Base-by-base conservation (phyloP, 2,329 filamentous ascomycete genomes). In the Botrytis aclada region DNA sequence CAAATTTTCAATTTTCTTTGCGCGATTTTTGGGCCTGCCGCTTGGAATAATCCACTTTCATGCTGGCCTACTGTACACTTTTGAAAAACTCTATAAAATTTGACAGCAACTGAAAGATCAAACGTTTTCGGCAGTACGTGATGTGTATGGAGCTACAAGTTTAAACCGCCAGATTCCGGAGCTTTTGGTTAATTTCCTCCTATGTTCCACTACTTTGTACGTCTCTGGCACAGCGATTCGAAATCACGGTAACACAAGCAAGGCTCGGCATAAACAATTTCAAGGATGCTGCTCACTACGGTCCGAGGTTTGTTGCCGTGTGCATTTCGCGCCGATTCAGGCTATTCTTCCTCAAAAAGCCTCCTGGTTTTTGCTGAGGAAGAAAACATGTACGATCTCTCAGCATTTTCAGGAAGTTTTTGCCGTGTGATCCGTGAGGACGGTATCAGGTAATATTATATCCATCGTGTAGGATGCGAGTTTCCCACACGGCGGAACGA, bases 171-270 rank as follows among this genome's bases (percentile, higher is more conserved):
- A 70, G 67, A 62, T 62, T 37, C 65, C 47, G 65, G 65, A 43
- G 22, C 20, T 56, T 67, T 63, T 64, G 34, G 56, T 45, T 47
- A 51, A 45, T 64, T 32, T 47, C 69, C 58, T 47, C 69, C 69
- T 54, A 70, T 62, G 69, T 70, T 64, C 43, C 69, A 70, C 69
- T 18, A 29, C 69, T 70, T 70, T 25, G 34, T 63, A 25, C 54
- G 37, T 58, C 62, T 32, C 25, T 64, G 25, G 32, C 47, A 63
- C 58, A 64, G 47, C 39, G 20, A 39, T 37, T n/a, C 16, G 20
- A 66, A 66, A 51, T 62, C 54, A 45, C 39, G 39, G 67, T 39
- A 45, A 29, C 69, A 64, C 69, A 37, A 51, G 65, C 34, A 67
- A 66, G 34, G 34, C 16, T 70, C 67, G 67, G 37, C 32, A 45